phyloP scores from a whole-genome alignment of 352 stramenopile species.

The Phytophthora cactorum region DNA sequence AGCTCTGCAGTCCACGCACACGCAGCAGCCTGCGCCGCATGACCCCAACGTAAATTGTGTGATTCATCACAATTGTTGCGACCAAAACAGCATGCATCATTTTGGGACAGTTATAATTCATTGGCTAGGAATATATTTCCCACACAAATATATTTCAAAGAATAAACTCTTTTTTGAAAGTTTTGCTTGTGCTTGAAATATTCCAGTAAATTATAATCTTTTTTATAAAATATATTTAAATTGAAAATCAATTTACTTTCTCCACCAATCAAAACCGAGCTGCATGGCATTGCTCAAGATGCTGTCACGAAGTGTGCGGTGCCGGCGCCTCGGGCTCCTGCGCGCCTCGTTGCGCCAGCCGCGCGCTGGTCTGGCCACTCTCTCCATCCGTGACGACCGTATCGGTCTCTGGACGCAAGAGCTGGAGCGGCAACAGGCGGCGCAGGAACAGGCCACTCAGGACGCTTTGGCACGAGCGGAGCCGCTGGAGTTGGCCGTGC shows the following conservation, averaged over 20 bases:
- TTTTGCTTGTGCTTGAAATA: too few relatives aligned
- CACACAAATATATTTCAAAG: too few relatives aligned
- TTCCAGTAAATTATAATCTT: too few relatives aligned
- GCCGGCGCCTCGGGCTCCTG: conserved; percentile 15
- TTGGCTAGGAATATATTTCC: background rate
- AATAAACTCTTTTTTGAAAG: too few relatives aligned
- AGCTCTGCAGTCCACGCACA: conserved; percentile 40
- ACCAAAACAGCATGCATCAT: too few relatives aligned
- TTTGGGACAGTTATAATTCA: background rate
- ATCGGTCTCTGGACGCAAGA: conserved; percentile 63
- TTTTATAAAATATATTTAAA: too few relatives aligned
- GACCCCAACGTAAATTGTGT: too few relatives aligned
- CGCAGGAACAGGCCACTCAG: conserved; percentile 13
- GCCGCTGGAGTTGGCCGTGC: conserved; percentile 56
- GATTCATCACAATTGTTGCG: background rate
- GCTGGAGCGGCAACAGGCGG: conserved; percentile 51
- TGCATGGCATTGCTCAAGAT: conserved; percentile 17
- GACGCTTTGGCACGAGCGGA: conserved; percentile 20
- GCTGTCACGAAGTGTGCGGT: conserved; percentile 21
- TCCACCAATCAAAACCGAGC: conserved; percentile 4
- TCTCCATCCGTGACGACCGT: conserved; percentile 55
- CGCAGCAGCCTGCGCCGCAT: background rate
- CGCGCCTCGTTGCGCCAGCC: conserved; percentile 12
- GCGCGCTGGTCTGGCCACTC: conserved; percentile 25
- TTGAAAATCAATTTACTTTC: background rate